These are phyloP conservation scores for Brasenia schreberi DNA, from an alignment of 164 flowering plant species.

Conservation along the genomic window DNA sequence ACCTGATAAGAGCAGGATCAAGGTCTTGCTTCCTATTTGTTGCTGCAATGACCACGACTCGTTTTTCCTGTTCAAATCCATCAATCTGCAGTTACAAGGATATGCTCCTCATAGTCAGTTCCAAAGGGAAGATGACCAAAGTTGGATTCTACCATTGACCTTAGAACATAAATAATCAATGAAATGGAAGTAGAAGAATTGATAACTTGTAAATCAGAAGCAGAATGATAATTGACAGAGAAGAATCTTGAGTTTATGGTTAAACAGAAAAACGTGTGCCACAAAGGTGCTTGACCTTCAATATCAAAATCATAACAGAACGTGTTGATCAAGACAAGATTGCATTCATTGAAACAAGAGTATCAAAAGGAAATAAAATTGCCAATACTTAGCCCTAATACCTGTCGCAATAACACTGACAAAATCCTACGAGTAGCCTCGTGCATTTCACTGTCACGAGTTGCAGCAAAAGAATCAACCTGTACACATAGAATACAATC, in stretches of 20 bases:
- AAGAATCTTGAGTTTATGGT: not conserved
- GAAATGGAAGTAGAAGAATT: not conserved
- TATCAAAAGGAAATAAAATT: too few species aligned
- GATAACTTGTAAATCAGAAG: too few species aligned
- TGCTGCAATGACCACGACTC: slow-evolving; percentile 94
- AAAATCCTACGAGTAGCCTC: slow-evolving; percentile 95
- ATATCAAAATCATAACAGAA: too few species aligned
- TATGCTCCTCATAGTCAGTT: not conserved
- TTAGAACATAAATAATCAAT: not conserved
- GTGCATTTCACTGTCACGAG: slow-evolving; percentile 91
- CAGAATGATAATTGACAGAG: too few species aligned
- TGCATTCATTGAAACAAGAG: too few species aligned
- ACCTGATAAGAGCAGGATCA: slow-evolving; percentile 97
- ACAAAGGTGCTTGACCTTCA: too few species aligned
- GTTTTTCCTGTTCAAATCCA: slow-evolving; percentile 92
- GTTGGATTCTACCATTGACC: not conserved
- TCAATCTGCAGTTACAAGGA: slow-evolving; percentile 49
- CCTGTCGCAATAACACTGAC: slow-evolving; percentile 89
- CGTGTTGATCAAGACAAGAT: too few species aligned
- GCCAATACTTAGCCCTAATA: slow-evolving; percentile 3
- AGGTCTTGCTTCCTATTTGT: slow-evolving; percentile 97
- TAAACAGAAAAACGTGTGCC: not conserved
- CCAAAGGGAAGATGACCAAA: not conserved
- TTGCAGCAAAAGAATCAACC: slow-evolving; percentile 92
- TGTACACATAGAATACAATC: slow-evolving; percentile 10